Conservation (phyloP, 257 asterid species). For the Capsicum rhomboideum region DNA sequence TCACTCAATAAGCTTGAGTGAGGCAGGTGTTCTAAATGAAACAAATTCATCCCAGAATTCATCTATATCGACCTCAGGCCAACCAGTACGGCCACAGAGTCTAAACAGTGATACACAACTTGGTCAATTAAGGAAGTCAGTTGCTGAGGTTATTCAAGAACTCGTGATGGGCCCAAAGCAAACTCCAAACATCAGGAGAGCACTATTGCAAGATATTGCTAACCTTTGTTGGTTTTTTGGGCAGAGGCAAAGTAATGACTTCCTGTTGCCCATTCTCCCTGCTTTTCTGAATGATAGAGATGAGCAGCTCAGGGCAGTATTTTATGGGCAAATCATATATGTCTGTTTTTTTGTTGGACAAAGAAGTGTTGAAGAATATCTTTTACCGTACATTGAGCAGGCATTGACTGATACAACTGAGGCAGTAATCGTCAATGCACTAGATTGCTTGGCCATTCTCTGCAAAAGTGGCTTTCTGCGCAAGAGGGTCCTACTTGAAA, state of each 20-base stretch:
- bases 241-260: slow-evolving; percentile 97
- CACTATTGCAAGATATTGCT: slow-evolving; percentile 94
- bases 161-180: slow-evolving; percentile 99
- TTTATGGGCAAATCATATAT: slow-evolving; percentile 75
- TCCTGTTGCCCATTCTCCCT: slow-evolving; percentile 93
- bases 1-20: slow-evolving; percentile 94
- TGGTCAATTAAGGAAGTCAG: slow-evolving; percentile 80
- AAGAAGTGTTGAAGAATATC: slow-evolving; percentile 98
- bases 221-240: slow-evolving; percentile 99
- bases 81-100: slow-evolving; percentile 33
- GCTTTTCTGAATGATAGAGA: slow-evolving; percentile 96
- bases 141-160: slow-evolving; percentile 97
- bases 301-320: slow-evolving; percentile 97
- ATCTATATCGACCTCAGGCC: slow-evolving; percentile 27
- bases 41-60: slow-evolving; percentile 52
- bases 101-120: slow-evolving; percentile 72
- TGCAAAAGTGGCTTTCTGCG: slow-evolving; percentile 84
- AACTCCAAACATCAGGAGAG: slow-evolving; percentile 98
- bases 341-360: slow-evolving; percentile 95
- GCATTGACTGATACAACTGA: slow-evolving; percentile 81
- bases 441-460: slow-evolving; percentile 87
- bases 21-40: slow-evolving; percentile 96
- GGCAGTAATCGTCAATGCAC: slow-evolving; percentile 82
- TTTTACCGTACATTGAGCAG: slow-evolving; percentile 95
- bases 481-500: slow-evolving; percentile 77